phyloP scores from a whole-genome alignment of 306 rosid genomes.

The Ceratonia siliqua region DNA sequence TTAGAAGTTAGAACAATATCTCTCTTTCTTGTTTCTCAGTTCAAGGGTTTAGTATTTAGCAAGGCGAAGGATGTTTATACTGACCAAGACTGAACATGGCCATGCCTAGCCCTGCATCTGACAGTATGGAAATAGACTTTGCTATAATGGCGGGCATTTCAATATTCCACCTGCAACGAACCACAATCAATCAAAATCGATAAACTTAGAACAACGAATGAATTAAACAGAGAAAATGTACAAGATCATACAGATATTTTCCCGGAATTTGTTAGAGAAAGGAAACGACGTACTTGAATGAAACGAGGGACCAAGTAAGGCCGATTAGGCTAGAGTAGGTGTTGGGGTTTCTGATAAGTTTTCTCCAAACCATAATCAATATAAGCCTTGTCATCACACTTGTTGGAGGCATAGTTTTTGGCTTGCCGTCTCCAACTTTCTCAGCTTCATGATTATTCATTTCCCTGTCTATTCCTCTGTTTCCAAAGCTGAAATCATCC shows the following conservation, averaged over 20 bases:
- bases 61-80: slow-evolving; percentile 31
- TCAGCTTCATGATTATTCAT: slow-evolving; percentile 56
- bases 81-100: slow-evolving; percentile 97
- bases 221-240: slow-evolving; percentile 11
- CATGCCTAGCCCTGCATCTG: slow-evolving; percentile 99
- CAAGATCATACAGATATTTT: slow-evolving; percentile 8
- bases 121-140: slow-evolving; percentile 79
- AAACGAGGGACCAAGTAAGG: slow-evolving; percentile 84
- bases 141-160: slow-evolving; percentile 85
- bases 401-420: slow-evolving; percentile 79
- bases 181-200: slow-evolving; percentile 22
- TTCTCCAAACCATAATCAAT: slow-evolving; percentile 94
- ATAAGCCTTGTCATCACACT: slow-evolving; percentile 97
- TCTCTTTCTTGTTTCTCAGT: background rate
- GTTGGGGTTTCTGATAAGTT: slow-evolving; percentile 88
- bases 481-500: slow-evolving; percentile 85
- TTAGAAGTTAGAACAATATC: slow-evolving; percentile 6
- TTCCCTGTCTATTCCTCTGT: slow-evolving; percentile 56
- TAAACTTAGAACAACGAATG: background rate
- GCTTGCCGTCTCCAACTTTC: slow-evolving; percentile 55
- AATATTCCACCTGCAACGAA: slow-evolving; percentile 63
- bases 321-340: slow-evolving; percentile 86
- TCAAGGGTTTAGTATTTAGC: background rate
- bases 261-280: background rate
- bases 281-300: slow-evolving; percentile 53